Evolutionary conservation across 1,284 basidiomycete genomes (phyloP), one percentile per base, ranked within the genome.

Genomic region (Rhodotorula sp.): DNA sequence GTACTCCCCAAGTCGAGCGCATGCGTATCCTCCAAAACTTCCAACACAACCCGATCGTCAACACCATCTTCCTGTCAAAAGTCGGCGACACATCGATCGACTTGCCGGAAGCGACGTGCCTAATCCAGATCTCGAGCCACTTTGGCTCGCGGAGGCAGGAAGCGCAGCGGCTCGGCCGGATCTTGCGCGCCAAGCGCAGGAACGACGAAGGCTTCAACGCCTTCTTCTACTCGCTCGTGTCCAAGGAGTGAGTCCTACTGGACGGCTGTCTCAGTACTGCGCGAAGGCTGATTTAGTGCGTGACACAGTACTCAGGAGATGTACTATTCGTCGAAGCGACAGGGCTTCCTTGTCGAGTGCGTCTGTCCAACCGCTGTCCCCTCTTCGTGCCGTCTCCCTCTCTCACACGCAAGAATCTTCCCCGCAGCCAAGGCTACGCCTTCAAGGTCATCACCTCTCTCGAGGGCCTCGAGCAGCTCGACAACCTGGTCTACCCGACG

Each of bases 161-260:
- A 82, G 96, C 96, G 8, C 96, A 99, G 81, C 86, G 96, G 71
- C 83, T 99, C 61, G 95, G 94, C 37, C 91, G 94, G 63, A 99
- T 99, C 78, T 84, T 99, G 65, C 89, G 96, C 71, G 96, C 96
- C 15, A 99, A 99, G 82, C 87, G 96, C 66, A 86, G 96, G 75
- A 99, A 99, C 80, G 96, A 99, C 79, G 96, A 99, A 81, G 96
- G 96, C 2, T 99, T 99, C 84, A 99, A 99, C 77, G 96, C 96
- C 20, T 99, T 99, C 83, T 99, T 99, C 84, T 99, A 99, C 82
- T 97, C 94, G 46, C 87, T 99, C 44, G 96, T 99, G 56, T 96
- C 93, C 51, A 97, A 96, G 81, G 95, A 99, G 77, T 78, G 42
- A 60, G 72, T 42, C 30, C 49, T 24, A 3, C 12, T 15, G n/a